Evolutionary conservation across 2,329 filamentous ascomycete species (phyloP), one percentile per base, ranked within the genome.

Genomic region (Trichophyton equinum): DNA sequence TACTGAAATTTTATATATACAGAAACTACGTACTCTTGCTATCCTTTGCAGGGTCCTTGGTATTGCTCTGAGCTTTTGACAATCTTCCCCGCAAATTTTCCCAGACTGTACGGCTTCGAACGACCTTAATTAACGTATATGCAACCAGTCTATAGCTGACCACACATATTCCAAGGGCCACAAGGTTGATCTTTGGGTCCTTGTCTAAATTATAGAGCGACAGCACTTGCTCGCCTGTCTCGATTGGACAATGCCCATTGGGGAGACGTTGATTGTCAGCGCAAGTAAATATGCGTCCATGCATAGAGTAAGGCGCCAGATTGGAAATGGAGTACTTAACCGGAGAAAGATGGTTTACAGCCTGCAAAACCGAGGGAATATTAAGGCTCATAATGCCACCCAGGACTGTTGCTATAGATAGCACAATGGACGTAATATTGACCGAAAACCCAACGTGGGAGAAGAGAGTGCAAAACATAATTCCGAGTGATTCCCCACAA

Each of bases 391-490:
- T 80, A 38, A 90, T 77, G 0, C 87, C 87, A 0, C 82, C 81
- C 79, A 91, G 87, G 68, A 84, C 81, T 66, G 86, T 85, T 0
- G 86, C 84, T 6, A 91, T 81, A 0, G 83, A 85, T 2, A 91
- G 77, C 18, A 91, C 77, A 47, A 89, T 80, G 0, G 81, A 84
- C 64, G 86, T 89, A 61, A 89, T 73, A 66, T 88, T 89, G 62
- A 91, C 82, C 0, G 87, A 86, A 70, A 91, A 91, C 1, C 88
- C 88, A 0, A 86, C 87, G 68, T 91, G 87, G 38, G 76, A 75
- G 70, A 90, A 88, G 7, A 91, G 74, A 0, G 87, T 90, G 74
- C 89, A 89, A 77, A 91, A 91, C 75, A 89, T 84, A 68, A 91
- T 90, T 0, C 88, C 87, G 0, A 91, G 68, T 59, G 83, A 87